phyloP scores from a whole-genome alignment of 371 early-diverging fungal genomes.

The Rhizopus sp. region DNA sequence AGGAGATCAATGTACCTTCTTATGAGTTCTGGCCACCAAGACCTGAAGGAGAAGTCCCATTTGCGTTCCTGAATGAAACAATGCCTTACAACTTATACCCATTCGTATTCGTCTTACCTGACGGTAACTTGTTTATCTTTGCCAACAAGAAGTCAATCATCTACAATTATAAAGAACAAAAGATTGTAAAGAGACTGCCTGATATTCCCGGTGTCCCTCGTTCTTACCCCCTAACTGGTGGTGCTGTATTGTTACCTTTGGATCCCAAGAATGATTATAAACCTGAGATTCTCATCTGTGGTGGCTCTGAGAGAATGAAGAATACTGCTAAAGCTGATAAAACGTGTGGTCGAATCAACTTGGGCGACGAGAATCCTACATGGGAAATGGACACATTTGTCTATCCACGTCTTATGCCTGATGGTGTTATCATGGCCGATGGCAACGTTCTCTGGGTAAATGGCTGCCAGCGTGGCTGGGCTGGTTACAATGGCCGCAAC shows the following conservation, averaged over 20 bases:
- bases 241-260: conserved; percentile 61
- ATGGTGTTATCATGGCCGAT: conserved; percentile 59
- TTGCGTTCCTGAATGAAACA: conserved; percentile 55
- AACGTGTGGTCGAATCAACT: conserved; percentile 59
- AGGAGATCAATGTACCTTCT: conserved; percentile 52
- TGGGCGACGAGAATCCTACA: conserved; percentile 42
- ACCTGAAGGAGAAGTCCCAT: conserved; percentile 27
- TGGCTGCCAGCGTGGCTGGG: conserved; percentile 65
- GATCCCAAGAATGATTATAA: conserved; percentile 59
- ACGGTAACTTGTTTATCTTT: conserved; percentile 59
- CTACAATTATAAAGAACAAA: conserved; percentile 51
- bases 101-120: conserved; percentile 54
- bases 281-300: conserved; percentile 63
- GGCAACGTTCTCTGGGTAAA: conserved; percentile 63
- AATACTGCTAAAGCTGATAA: conserved; percentile 42
- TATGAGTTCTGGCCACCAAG: conserved; percentile 51
- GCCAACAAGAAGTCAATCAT: conserved; percentile 55
- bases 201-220: conserved; percentile 57
- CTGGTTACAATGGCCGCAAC: conserved; percentile 54
- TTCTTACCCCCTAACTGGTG: conserved; percentile 66
- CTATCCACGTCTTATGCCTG: conserved; percentile 65
- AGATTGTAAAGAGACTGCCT: conserved; percentile 50
- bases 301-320: conserved; percentile 53
- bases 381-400: conserved; percentile 67
- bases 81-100: conserved; percentile 66